Base-by-base conservation (phyloP, 352 stramenopile genomes). In the Stephanocyclus meneghinianus region DNA sequence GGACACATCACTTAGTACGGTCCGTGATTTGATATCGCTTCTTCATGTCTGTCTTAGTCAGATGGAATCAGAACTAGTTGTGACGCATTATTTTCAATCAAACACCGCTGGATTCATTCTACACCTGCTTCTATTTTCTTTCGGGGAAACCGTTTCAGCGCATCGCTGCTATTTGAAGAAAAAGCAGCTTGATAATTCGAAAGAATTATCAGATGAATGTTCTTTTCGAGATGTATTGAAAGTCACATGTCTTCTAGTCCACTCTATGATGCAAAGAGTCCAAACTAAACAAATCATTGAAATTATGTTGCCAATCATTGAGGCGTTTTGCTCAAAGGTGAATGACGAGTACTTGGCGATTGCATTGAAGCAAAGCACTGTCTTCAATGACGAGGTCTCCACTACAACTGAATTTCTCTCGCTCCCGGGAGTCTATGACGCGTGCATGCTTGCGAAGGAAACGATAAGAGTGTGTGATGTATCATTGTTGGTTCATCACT, bases 21-120 rank as follows among this genome's bases (percentile, higher is more conserved):
- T 81, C 13, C 62, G 55, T 51, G 68, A 83, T 55, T 56, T 77
- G 21, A 50, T 66, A 18, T 47, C 40, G 21, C 61, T 83, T 45
- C 68, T 83, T 66, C 37, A 47, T 35, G 37, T 26, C 0, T 78
- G 75, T 40, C 68, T 83, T 29, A 42, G 42, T 65, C 68, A 71
- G 44, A 44, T 83, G 21, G 70, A 78, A 45, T 69, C 68, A 51
- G 55, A 71, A 11, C 63, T 62, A n/a, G 56, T 74, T 32, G 62
- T 68, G 2, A 77, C 74, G 26, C 74, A 83, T 63, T 83, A 44
- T 37, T 61, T 83, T 53, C 47, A 55, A 21, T 65, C 66, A 35
- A 73, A 68, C 15, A 53, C 74, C 7, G 26, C 44, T 10, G 32
- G 53, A 26, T 74, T 67, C 45, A 51, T 62, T 42, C 35, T 51